Base-by-base conservation (phyloP, 2,329 filamentous ascomycete genomes). In the Nemania sp. region DNA sequence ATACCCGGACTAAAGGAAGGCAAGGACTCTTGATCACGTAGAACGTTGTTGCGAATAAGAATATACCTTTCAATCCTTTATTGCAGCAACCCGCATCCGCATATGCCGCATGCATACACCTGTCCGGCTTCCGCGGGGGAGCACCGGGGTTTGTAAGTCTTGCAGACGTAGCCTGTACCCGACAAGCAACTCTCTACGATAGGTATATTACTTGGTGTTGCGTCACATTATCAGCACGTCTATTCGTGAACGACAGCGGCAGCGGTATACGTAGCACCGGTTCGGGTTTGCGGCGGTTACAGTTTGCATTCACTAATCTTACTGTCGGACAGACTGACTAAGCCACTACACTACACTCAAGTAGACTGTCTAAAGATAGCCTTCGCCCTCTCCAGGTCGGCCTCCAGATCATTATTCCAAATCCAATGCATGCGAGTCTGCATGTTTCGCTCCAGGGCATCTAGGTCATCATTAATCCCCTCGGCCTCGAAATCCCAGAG, bases 401-500 rank as follows among this genome's bases (percentile, higher is more conserved):
- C 64, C 7, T 72, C 49, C 70, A 80, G 73, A 74, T 78, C 80
- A 45, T 71, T 74, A 66, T 75, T 74, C 79, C 76, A 82, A 45
- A 81, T 81, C 79, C 76, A 81, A 20, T 70, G 69, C 73, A 75
- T 78, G 20, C 79, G 75, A 2, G 54, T 73, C 60, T 72, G 76
- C 71, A 80, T 75, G 32, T 74, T 78, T n/a, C 76, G 74, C 45
- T 79, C 75, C 15, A 84, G 78, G 1, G 70, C 75, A 7, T 81
- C 75, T 0, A 79, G 53, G 57, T 83, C 80, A 29, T 72, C 74
- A 0, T 38, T 32, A n/a, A 24, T 15, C 47, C 77, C 80, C 13
- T 80, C 66, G 5, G 75, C 71, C 57, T 82, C 77, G 47, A 82
- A 82, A 70, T 87, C 79, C 73, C 86, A 85, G 13, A 84, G 65